Evolutionary conservation across 2,329 filamentous ascomycete genomes (phyloP), one percentile per base, ranked within the genome.

Genomic region (Kalaharituber pfeilii): DNA sequence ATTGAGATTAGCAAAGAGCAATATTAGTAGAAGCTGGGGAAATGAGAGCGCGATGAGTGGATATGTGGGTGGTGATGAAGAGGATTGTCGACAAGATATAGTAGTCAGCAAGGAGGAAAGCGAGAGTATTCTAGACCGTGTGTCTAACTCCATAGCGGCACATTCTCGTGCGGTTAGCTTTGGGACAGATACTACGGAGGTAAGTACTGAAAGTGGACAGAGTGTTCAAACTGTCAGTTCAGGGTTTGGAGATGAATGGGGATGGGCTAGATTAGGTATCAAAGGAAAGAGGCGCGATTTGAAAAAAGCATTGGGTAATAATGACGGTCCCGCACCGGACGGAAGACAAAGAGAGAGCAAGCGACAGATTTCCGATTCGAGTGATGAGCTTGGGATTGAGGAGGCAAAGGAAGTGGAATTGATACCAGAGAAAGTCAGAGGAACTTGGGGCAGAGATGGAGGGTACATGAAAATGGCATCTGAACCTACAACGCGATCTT

Each of bases 201-300:
- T n/a, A 11, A 25, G 42, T 20, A 22, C 2, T 15, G 42, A 47
- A 22, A 47, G 42, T 47, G 11, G n/a, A 22, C 13, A 13, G 42
- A 47, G 42, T 47, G 42, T 47, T 11, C n/a, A 47, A 22, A 47
- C n/a, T 47, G 42, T 47, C 25, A 47, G 42, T 22, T 47, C 42
- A 1, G 42, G 42, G 42, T 47, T 20, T 47, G 42, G 42, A 5
- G 42, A 4, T 4, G 42, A 47, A 13, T 47, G 42, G 42, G n/a
- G 18, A 5, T 47, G 42, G 42, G 22, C n/a, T 20, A 15, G 42
- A 22, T 22, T 47, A 4, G 42, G 42, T 20, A 3, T 25, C 22
- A 47, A 22, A 22, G 20, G 33, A 8, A 39, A 18, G 2, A 1
- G 24, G 42, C 15, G 42, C 25, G 42, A 18, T 22, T 18, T 47